Conservation (phyloP, 139 green algal species). For the Micractinium sp. region DNA sequence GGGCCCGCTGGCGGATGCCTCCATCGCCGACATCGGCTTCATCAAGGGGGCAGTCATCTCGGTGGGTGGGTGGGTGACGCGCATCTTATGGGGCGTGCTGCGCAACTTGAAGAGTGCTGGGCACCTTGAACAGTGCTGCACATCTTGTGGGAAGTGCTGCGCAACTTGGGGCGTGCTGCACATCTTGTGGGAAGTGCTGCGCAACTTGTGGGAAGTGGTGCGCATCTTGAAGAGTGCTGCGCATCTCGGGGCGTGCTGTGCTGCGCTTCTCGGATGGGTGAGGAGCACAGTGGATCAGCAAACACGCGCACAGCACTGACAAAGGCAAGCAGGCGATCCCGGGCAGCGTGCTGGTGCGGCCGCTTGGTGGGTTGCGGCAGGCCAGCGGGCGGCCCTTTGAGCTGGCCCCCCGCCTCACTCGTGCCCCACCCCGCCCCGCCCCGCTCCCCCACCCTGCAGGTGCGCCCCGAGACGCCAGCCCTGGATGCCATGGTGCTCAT, state of each 20-base stretch:
- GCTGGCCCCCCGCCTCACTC: neutral
- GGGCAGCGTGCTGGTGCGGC: neutral
- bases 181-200: no score
- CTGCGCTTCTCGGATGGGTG: no score
- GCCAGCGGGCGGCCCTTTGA: neutral
- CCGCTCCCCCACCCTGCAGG: conserved; percentile 18
- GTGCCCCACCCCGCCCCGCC: neutral
- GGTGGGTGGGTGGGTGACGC: neutral
- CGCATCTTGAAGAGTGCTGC: no score
- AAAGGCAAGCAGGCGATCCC: no score
- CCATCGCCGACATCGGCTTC: conserved; percentile 63
- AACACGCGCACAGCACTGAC: neutral
- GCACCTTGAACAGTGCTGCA: neutral
- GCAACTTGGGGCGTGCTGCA: no score
- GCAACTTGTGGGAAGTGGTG: no score
- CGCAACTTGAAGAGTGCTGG: neutral
- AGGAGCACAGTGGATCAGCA: neutral
- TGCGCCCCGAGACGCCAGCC: conserved; percentile 59
- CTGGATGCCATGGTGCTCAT: conserved; percentile 72
- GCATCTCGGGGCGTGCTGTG: no score
- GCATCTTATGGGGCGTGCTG: neutral
- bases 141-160: no score
- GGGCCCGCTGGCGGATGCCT: conserved; percentile 44
- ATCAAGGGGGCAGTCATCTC: conserved; percentile 38
- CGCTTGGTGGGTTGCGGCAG: no score